These are phyloP conservation scores for Grammothele lineata DNA, from an alignment of 768 basidiomycete species.

Conservation along the genomic window DNA sequence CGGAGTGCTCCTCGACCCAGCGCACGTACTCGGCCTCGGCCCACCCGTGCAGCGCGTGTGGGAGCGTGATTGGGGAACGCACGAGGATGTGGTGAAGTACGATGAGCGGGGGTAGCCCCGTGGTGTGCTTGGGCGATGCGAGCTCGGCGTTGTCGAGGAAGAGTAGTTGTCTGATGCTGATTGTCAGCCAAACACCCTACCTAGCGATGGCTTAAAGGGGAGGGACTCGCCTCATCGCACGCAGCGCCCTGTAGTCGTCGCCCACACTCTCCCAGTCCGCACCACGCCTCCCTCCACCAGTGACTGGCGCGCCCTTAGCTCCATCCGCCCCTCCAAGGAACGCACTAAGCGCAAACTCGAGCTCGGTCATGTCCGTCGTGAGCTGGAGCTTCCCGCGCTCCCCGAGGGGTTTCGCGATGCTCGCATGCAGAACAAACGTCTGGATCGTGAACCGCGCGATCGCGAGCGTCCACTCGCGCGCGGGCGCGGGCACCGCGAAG, in stretches of 20 bases:
- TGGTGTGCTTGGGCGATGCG: conserved; percentile 59
- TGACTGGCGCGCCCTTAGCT: conserved; percentile 29
- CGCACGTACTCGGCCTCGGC: conserved; percentile 93
- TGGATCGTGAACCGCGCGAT: conserved; percentile 79
- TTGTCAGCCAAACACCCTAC: background rate
- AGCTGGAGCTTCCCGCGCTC: conserved; percentile 93
- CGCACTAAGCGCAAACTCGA: conserved; percentile 87
- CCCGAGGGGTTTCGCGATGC: conserved; percentile 85
- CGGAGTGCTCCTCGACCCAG: conserved; percentile 90
- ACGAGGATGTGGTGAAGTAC: conserved; percentile 92
- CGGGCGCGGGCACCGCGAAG: conserved; percentile 69
- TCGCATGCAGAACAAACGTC: conserved; percentile 90
- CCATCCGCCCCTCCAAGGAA: conserved; percentile 64
- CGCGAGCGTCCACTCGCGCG: conserved; percentile 50
- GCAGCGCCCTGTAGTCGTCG: conserved; percentile 80
- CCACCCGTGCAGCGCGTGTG: conserved; percentile 90
- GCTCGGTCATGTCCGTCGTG: conserved; percentile 92
- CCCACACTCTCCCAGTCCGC: conserved; percentile 72
- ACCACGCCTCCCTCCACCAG: conserved; percentile 46
- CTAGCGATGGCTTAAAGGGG: no score
- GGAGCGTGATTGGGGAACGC: conserved; percentile 79
- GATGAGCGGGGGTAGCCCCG: conserved; percentile 79
- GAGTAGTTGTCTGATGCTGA: conserved; percentile 61
- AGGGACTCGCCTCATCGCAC: conserved; percentile 73
- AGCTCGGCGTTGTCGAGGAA: conserved; percentile 82